Evolutionary conservation across 2,329 filamentous ascomycete species (phyloP), one percentile per base, ranked within the genome.

Genomic region (Colletotrichum scovillei): DNA sequence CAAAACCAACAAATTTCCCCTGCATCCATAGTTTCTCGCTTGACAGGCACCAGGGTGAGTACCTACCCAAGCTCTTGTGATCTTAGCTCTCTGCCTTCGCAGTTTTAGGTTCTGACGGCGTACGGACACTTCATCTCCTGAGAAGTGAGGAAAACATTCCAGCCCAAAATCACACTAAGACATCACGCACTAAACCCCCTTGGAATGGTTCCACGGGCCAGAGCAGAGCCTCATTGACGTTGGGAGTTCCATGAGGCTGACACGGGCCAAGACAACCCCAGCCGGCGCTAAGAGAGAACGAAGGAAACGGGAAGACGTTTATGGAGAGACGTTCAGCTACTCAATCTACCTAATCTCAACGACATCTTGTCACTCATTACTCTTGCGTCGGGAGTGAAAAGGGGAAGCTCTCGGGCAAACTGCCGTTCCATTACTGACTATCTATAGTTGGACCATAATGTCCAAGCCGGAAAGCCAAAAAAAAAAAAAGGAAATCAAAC

Each of bases 211-310:
- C 42, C 57, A 42, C 35, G 12, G 35, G 19, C 24, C 32, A n/a
- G 49, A 65, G 11, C 32, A 59, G 70, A 73, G 70, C 67, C 67
- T 70, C 60, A 65, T 57, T 24, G 16, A 62, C 55, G 67, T 65
- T 62, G 32, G 22, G n/a, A 9, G 14, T 22, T 46, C 28, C 4
- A 57, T 38, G 26, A 70, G 60, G 60, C 67, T 70, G 60, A 38
- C 32, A 22, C 28, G 8, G 14, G 30, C 42, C n/a, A 22, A 53
- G 58, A 62, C 49, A 53, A 24, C 19, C 14, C 42, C 42, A 49
- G 42, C 42, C 42, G 42, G 4, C 49, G 11, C 14, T 53, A 57
- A 28, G 28, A 28, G 28, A 53, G 3, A 60, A 42, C 26, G 30
- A 26, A 42, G 7, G 26, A 16, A 26, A 49, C 12, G 9, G 30